Evolutionary conservation across 345 rosid genomes (phyloP).

Genomic region (Draba incana): DNA sequence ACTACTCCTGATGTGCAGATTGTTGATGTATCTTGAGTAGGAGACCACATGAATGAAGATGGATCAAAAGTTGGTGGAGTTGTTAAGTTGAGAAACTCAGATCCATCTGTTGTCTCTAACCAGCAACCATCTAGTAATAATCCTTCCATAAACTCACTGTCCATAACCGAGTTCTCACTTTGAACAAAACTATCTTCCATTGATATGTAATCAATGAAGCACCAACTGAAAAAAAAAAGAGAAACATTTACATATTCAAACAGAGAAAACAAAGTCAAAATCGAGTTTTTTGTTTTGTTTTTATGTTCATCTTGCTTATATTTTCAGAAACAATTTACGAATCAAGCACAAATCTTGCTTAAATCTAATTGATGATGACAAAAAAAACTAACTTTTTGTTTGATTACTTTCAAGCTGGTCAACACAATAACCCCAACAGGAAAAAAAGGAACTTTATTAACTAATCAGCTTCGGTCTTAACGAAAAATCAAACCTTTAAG

Average conservation of each 20-base stretch:
- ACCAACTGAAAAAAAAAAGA: conserved; percentile 35
- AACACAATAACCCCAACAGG: background rate
- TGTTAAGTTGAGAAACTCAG: conserved; percentile 62
- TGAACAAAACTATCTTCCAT: conserved; percentile 69
- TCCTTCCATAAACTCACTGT: conserved; percentile 74
- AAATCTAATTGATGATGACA: conserved; percentile 34
- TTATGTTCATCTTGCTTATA: conserved; percentile 13
- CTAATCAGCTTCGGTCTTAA: conserved; percentile 22
- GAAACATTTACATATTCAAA: conserved; percentile 18
- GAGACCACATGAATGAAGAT: conserved; percentile 52
- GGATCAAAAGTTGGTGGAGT: conserved; percentile 54
- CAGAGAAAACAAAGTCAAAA: conserved; percentile 20
- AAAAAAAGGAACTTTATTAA: background rate
- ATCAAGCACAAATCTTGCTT: conserved; percentile 35
- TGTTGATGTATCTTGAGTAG: conserved; percentile 41
- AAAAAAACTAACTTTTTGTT: conserved; percentile 41
- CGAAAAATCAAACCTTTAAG: conserved; percentile 23
- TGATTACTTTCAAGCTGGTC: conserved; percentile 41
- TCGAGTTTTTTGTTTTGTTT: conserved; percentile 13
- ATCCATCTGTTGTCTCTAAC: conserved; percentile 84
- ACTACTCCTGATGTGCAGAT: conserved; percentile 36
- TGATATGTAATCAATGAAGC: conserved; percentile 22
- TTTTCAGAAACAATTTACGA: conserved; percentile 33
- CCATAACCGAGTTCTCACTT: conserved; percentile 56
- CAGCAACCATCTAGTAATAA: conserved; percentile 89